Base-by-base conservation (phyloP, 352 stramenopile species). In the Phytophthora uliginosa region DNA sequence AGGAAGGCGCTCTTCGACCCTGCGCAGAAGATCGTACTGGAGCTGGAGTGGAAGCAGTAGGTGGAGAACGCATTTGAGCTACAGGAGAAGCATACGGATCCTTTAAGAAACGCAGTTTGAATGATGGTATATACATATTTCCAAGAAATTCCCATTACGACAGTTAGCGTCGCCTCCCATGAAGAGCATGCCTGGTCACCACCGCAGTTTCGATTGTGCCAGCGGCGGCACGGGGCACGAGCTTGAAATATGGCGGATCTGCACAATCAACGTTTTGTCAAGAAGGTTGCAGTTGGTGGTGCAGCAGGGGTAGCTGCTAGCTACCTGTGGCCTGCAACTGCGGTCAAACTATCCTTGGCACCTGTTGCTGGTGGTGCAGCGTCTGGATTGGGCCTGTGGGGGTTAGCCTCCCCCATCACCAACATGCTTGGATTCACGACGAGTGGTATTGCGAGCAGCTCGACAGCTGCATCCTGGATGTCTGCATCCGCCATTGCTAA, bases 1-100 rank as follows among this genome's bases (percentile, higher is more conserved):
- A 72, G 45, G 24, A 78, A 78, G 56, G 60, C 38, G 40, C 34
- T 78, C 22, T 71, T 68, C 50, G 50, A 75, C 13, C 48, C 59
- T 4, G 56, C 74, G 15, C 20, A 57, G 31, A 69, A 73, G 26
- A 45, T 61, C 8, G 45, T 53, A 22, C 31, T 70, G 50, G 38
- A 71, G 48, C 18, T 59, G 12, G 63, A 45, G 2, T 74, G 66
- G 66, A 10, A 64, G 12, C 12, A 64, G 12, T 66, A 22, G 22
- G 48, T 64, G 63, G 53, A 8, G 40, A n/a, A 48, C 17, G 36
- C 36, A 28, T 28, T 28, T 28, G 26, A 31, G 26, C 26, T 31
- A 31, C 26, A 31, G 26, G 26, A 31, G 26, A 31, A 31, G 26
- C 26, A 31, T 2, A 26, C 24, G 24, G 24, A 26, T 26, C 24